These are phyloP conservation scores for Gremmenia infestans DNA, from an alignment of 2,329 filamentous ascomycete genomes.

Conservation along the genomic window DNA sequence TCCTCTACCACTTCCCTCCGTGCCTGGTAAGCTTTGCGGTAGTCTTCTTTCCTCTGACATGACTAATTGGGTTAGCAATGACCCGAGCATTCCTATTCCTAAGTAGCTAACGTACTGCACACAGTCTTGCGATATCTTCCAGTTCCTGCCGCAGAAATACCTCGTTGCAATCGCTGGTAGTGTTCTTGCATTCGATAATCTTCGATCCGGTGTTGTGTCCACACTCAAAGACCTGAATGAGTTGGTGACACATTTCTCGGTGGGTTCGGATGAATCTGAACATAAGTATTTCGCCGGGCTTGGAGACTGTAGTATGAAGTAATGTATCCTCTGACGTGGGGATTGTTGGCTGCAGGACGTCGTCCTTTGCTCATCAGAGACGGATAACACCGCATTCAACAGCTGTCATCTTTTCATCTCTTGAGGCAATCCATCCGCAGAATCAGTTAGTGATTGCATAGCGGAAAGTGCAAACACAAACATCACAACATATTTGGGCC, in stretches of 20 bases:
- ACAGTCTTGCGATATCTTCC: slow-evolving; percentile 17
- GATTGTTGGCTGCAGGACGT: neutral
- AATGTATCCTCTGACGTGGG: neutral
- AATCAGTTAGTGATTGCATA: neutral
- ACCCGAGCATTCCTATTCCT: neutral
- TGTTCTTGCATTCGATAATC: slow-evolving; percentile 17
- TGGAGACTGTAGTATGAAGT: neutral
- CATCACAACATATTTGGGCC: neutral
- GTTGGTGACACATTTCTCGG: slow-evolving; percentile 26
- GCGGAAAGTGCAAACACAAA: neutral
- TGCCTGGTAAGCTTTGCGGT: neutral
- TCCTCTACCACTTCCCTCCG: neutral
- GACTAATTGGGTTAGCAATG: neutral
- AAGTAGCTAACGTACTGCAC: slow-evolving; percentile 11
- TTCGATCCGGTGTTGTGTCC: slow-evolving; percentile 20
- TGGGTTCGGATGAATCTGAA: too few relatives aligned
- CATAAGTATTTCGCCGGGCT: neutral
- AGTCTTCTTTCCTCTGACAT: slow-evolving; percentile 1
- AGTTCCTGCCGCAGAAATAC: slow-evolving; percentile 26
- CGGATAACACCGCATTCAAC: neutral
- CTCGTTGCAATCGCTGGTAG: slow-evolving; percentile 16
- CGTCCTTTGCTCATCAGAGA: neutral
- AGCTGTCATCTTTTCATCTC: neutral
- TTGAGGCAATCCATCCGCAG: neutral
- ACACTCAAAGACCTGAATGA: slow-evolving; percentile 25